phyloP scores from a whole-genome alignment of 768 basidiomycete genomes.

The Coprinopsis sp. region DNA sequence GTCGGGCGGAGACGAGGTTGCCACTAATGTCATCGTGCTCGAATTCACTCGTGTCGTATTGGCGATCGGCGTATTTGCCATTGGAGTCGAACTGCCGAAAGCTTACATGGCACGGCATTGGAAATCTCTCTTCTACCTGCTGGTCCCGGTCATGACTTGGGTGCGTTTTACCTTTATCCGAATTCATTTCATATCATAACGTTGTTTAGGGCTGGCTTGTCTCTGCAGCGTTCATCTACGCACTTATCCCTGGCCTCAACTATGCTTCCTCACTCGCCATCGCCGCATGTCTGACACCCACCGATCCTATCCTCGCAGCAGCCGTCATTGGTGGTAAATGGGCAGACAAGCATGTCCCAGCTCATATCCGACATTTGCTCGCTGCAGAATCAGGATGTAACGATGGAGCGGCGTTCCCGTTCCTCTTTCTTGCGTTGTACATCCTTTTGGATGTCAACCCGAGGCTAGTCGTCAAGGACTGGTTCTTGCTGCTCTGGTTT shows the following conservation, averaged over 20 bases:
- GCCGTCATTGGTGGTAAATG: conserved; percentile 94
- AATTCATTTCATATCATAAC: conserved; percentile 11
- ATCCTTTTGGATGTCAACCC: conserved; percentile 64
- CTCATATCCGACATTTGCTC: conserved; percentile 62
- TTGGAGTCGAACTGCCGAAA: conserved; percentile 96
- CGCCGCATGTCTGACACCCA: conserved; percentile 90
- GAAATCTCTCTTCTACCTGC: conserved; percentile 80
- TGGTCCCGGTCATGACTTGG: conserved; percentile 82
- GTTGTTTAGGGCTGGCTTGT: conserved; percentile 83
- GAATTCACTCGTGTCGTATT: conserved; percentile 91
- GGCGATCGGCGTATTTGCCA: conserved; percentile 95
- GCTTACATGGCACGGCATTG: conserved; percentile 93
- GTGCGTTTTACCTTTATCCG: conserved; percentile 37
- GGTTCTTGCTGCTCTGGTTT: conserved; percentile 85
- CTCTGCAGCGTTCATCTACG: conserved; percentile 86
- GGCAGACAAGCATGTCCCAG: conserved; percentile 94
- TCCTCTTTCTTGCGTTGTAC: conserved; percentile 86
- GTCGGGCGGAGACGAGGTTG: conserved; percentile 39
- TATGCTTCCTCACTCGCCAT: conserved; percentile 89
- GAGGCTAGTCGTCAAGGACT: conserved; percentile 69
- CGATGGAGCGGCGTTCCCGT: conserved; percentile 96
- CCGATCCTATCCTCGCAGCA: conserved; percentile 90
- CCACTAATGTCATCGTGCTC: conserved; percentile 74
- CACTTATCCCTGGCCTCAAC: conserved; percentile 81
- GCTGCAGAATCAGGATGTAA: conserved; percentile 89